Base-by-base conservation (phyloP, 2,329 filamentous ascomycete genomes). In the Truncatella angustata region DNA sequence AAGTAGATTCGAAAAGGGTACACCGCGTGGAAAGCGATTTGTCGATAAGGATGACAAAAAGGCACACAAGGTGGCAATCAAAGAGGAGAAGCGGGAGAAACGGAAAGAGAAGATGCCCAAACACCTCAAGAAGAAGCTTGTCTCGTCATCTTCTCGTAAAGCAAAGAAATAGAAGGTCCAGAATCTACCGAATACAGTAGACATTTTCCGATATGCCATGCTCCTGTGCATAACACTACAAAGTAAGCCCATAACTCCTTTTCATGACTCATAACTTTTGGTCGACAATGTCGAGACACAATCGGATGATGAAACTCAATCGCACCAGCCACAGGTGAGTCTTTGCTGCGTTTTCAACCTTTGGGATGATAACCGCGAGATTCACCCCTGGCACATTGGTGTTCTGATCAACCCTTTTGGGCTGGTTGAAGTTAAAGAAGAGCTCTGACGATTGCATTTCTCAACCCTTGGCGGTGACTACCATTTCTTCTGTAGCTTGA, bases 91-190 rank as follows among this genome's bases (percentile, higher is more conserved):
- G 75, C 85, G 91, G 32, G 92, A 97, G 70, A 91, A 95, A 76
- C 79, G 94, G 54, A 90, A 93, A 70, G 88, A 90, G 4, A 99
- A 99, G 78, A 96, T 99, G 73, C 93, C 94, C 0, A 99, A 99
- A 74, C 85, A 95, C 67, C 59, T 96, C 30, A 99, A 99, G 81
- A 97, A 97, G 78, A 90, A 88, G 67, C 72, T 96, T 53, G 82
- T 96, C 23, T 80, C 79, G 51, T 76, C 76, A 56, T 78, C 79
- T 14, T 77, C 82, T 51, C 76, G 83, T 59, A 83, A 81, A n/a
- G n/a, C n/a, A 64, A 87, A 88, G 74, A 86, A 81, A 67, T 81
- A 75, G 63, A 67, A 16, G 39, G 51, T 11, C 20, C 21, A 4
- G 10, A 40, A 14, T 9, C n/a, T 20, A 39, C 10, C 24, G 37